These are phyloP conservation scores for Stagonosporopsis cucurbitacearum DNA, from an alignment of 2,329 filamentous ascomycete species.

Conservation along the genomic window DNA sequence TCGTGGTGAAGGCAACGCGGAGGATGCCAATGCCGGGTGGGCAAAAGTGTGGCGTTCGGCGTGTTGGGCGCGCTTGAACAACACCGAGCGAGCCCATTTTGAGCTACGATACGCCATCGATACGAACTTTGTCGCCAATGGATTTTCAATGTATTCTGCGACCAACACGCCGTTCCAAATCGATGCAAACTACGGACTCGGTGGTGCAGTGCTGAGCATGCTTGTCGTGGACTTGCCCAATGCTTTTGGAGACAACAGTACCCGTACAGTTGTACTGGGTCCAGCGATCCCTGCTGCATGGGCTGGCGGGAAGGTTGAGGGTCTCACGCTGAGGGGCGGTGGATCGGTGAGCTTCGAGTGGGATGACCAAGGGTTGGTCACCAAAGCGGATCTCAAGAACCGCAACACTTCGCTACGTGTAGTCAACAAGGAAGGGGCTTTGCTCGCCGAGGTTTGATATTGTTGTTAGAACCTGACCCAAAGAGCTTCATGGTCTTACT, in stretches of 20 bases:
- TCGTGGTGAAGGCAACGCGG: slow-evolving; percentile 55
- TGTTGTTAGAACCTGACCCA: not conserved
- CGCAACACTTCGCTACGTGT: slow-evolving; percentile 1
- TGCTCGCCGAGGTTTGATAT: slow-evolving; percentile 3
- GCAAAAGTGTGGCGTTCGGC: slow-evolving; percentile 65
- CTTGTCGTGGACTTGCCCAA: slow-evolving; percentile 57
- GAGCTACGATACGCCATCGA: slow-evolving; percentile 58
- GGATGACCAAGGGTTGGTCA: slow-evolving; percentile 50
- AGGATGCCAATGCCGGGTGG: slow-evolving; percentile 63
- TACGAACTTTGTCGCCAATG: slow-evolving; percentile 59
- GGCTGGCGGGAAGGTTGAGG: slow-evolving; percentile 54
- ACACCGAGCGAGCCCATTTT: slow-evolving; percentile 57
- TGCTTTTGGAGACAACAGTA: slow-evolving; percentile 31
- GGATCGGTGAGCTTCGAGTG: slow-evolving; percentile 54
- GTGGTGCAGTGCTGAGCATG: slow-evolving; percentile 60
- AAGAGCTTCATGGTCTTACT: not conserved
- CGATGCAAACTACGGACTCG: slow-evolving; percentile 66
- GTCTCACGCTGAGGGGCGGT: slow-evolving; percentile 55
- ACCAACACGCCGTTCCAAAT: slow-evolving; percentile 61
- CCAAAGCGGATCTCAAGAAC: not conserved
- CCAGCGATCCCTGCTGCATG: slow-evolving; percentile 57
- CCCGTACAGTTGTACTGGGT: slow-evolving; percentile 53
- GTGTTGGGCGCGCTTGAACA: slow-evolving; percentile 63
- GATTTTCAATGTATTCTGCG: slow-evolving; percentile 60
- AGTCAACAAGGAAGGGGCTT: slow-evolving; percentile 20